phyloP scores from a whole-genome alignment of 345 rosid genomes.

The sweet orange (Citrus sinensis) region DVS_A1.0 CM039167.1:3713501-3714000 shows the following conservation, averaged over 20 bases:
- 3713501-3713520: no score
- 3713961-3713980: not conserved
- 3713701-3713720: conserved; percentile 38
- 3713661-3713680: conserved; percentile 69
- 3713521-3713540: not conserved
- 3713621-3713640: conserved; percentile 68
- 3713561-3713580: not conserved
- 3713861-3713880: conserved; percentile 6
- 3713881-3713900: not conserved
- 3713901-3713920: not conserved
- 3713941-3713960: not conserved
- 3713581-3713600: not conserved
- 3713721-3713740: not conserved
- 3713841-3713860: conserved; percentile 63
- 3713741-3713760: not conserved
- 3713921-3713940: not conserved
- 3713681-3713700: conserved; percentile 79
- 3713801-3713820: conserved; percentile 75
- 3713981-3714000: not conserved
- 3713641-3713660: conserved; percentile 83
- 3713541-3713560: not conserved
- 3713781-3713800: conserved; percentile 70
- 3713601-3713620: conserved; percentile 54
- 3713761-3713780: conserved; percentile 12
- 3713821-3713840: conserved; percentile 88